Base-by-base conservation (phyloP, 345 rosid species). In the Aegle marmelos region DNA sequence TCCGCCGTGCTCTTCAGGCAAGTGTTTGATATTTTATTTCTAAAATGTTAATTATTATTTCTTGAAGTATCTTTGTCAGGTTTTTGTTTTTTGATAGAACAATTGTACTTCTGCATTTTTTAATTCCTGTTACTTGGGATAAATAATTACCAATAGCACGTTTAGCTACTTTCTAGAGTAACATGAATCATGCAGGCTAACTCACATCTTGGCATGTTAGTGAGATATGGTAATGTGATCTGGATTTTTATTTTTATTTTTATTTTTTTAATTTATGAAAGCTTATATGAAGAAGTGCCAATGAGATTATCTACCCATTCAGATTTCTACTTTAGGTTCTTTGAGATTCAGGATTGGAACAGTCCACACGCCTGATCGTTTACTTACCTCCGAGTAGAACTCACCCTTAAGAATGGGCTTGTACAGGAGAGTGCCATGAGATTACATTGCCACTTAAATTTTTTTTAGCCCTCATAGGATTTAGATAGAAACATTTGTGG, bases 1-100 rank as follows among this genome's bases (percentile, higher is more conserved):
- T 96, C 65, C 94, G 97, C 10, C 96, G 98, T 21, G 91, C 97
- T 70, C 82, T 96, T 75, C 98, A 96, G 97, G 99, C 84, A 86
- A 89, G 94, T 82, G 19, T 39, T 28, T 33, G 17, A 13, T 50
- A 8, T 22, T 21, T 27, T 21, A 17, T 27, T 6, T 13, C 14
- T 48, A 3, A 22, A 21, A 13, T 21, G 21, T 71, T 71, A 53
- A 7, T 50, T 28, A 34, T 72, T 54, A 34, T 13, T 57, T 36
- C n/a, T 57, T 56, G 17, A 33, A 24, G 72, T 76, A 67, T 76
- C 72, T 65, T 67, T 65, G 64, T 76, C 79, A 53, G 64, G 16
- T 19, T 64, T 64, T 31, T 61, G 5, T 4, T 9, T 13, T 61
- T 61, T 30, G 0, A 1, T 17, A 33, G 41, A 64, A 28, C 37